Base-by-base conservation (phyloP, 352 stramenopile genomes). In the Aphanomyces euteiches region DNA sequence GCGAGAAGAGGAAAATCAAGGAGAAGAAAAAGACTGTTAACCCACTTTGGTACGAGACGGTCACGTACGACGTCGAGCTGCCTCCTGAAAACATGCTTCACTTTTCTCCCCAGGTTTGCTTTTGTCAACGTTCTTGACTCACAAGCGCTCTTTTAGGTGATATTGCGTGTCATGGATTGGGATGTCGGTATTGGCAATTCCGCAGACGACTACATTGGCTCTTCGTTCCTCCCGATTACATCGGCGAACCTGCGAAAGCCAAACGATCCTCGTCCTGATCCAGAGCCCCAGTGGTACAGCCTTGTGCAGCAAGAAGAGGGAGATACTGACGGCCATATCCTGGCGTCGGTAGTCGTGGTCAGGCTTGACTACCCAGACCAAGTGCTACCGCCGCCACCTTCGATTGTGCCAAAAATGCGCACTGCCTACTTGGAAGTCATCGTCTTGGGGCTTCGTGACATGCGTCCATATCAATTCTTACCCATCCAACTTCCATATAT, bases 391-490 rank as follows among this genome's bases (percentile, higher is more conserved):
- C 75, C 75, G 13, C 79, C 81, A 2, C 57, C 73, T 19, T 80
- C 78, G 0, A 91, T 94, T 56, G 72, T 82, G 15, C 87, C 87
- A 1, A 75, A 80, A 59, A 91, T 79, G 37, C 79, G 81, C 6
- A 90, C 85, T 45, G 87, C 87, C 6, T 93, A 82, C 53, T 56
- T 96, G n/a, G 88, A 97, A 67, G 83, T 97, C 50, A 93, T 90
- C 0, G 82, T 95, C 2, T 69, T 96, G 17, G 87, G 89, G 37
- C 72, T 96, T 56, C 87, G 90, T 21, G 87, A 90, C 75, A 85
- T 97, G 82, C 78, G 89, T 56, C 88, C 91, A 36, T 97, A 89
- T 73, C 82, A 95, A 58, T 96, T 95, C 72, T 72, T 97, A 58
- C 85, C 87, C 0, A 93, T 97, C 60, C 86, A 96, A 65, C 56